Base-by-base conservation (phyloP, 306 rosid species). In the Mimosa bimucronata region DNA sequence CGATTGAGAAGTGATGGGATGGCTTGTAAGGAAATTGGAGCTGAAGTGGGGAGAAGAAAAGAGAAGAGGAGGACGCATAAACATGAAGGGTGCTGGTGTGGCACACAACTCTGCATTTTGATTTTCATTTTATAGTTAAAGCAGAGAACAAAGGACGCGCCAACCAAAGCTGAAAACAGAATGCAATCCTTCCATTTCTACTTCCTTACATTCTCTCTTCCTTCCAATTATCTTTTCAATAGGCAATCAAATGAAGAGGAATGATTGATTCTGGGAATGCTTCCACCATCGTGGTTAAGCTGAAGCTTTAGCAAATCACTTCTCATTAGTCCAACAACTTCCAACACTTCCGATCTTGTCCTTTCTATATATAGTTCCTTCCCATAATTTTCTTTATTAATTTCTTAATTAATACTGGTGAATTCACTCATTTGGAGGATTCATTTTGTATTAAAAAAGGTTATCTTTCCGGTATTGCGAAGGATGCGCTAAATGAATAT, bases 401-500 rank as follows among this genome's bases (percentile, higher is more conserved):
- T 45, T 45, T 42, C 52, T 45, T 45, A 14, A 13, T 45, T 44
- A 46, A 44, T n/a, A n/a, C n/a, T 44, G 2, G 48, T 11, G 16
- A 44, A 44, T 44, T 45, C 52, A 45, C 18, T 44, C 10, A 44
- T 46, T 46, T 3, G 52, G 52, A 46, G 52, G 4, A 44, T 10
- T n/a, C n/a, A n/a, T n/a, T n/a, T n/a, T n/a, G n/a, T n/a, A n/a
- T n/a, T n/a, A n/a, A n/a, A n/a, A n/a, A n/a, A n/a, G n/a, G n/a
- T 46, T 46, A 16, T 11, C 29, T 45, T 23, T 11, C 75, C 42
- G 58, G n/a, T 57, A 23, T 71, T 76, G 21, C n/a, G 40, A 76
- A 44, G 65, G 16, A 79, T 69, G 80, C 78, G 50, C 64, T 80
- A 67, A 77, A 73, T 15, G 73, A n/a, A 44, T 74, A 19, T 77